phyloP scores from a whole-genome alignment of 2,329 filamentous ascomycete genomes.

The Polytolypa hystricis region DNA sequence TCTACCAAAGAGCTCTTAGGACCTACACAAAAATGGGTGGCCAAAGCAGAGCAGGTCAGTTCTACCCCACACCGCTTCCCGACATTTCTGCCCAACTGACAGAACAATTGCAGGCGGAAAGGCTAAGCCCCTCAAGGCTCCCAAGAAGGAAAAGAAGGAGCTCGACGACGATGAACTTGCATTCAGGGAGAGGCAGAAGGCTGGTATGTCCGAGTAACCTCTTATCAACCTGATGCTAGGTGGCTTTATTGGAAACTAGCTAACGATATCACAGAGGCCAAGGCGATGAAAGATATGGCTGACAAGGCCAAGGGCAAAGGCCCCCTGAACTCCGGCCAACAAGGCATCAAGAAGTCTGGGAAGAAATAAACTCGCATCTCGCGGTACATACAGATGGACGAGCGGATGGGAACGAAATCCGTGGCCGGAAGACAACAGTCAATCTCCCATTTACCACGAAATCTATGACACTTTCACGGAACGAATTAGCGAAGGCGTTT shows the following conservation, averaged over 20 bases:
- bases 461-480: no score
- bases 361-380: slow-evolving; percentile 65
- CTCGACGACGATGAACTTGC: slow-evolving; percentile 79
- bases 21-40: slow-evolving; percentile 48
- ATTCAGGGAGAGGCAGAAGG: slow-evolving; percentile 71
- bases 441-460: no score
- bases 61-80: not conserved
- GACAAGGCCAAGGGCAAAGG: slow-evolving; percentile 77
- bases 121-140: slow-evolving; percentile 72
- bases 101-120: slow-evolving; percentile 54
- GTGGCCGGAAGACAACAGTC: no score
- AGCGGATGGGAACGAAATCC: no score
- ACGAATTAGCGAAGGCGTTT: no score
- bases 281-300: slow-evolving; percentile 75
- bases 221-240: not conserved
- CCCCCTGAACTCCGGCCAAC: slow-evolving; percentile 68
- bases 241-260: not conserved
- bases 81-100: not conserved
- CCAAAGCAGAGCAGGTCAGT: slow-evolving; percentile 52
- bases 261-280: slow-evolving; percentile 63
- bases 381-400: no score
- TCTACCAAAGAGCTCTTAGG: slow-evolving; percentile 3
- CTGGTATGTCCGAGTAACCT: slow-evolving; percentile 49
- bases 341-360: slow-evolving; percentile 96
- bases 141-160: slow-evolving; percentile 76